Evolutionary conservation across 208 protist genomes (phyloP), one percentile per base, ranked within the genome.

Genomic region (Crithidia sp.): DNA sequence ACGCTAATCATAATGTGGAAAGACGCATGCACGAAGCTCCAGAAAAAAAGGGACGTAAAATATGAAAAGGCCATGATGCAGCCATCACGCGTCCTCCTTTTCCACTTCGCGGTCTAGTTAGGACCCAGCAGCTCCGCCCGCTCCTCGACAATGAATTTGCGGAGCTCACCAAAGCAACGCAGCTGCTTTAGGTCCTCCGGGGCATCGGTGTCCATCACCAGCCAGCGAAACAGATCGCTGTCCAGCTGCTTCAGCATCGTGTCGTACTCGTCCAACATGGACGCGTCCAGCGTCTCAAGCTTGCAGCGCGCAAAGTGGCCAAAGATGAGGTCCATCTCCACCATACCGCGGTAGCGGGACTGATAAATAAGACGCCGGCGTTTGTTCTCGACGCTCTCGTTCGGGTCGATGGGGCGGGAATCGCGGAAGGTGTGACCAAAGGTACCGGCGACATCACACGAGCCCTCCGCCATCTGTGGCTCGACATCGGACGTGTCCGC

Each of bases 321-420:
- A 41, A 93, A 88, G 71, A 96, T 90, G 67, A 96, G 86, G 59
- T 96, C 92, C 92, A 96, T 96, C 83, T 96, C 92, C 50, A 89
- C 86, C 92, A 96, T 96, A 0, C 92, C 92, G 5, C 92, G 89
- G 68, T 96, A 96, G 13, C 74, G 77, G 0, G 92, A 96, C 67
- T 96, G 92, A 61, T 91, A 96, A 5, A 89, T 73, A 6, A 96
- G 80, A 0, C 92, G 92, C 4, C 87, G 86, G 9, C 89, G 89
- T 82, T 91, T 91, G 59, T 76, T 68, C 52, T 91, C 92, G 2
- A 83, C 67, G 8, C 71, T 64, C 63, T 96, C 91, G 53, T 86
- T 77, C 12, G 72, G 73, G 59, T 86, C 77, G 8, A 79, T 53
- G 13, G 86, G 81, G 2, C 91, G 89, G 8, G 69, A 67, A 63